Percentiles rank a stretch among this genome's conserved stretches.
Evolutionary conservation across 2,329 filamentous ascomycete genomes (phyloP).

Genomic region (Huntiella omanensis): DNA sequence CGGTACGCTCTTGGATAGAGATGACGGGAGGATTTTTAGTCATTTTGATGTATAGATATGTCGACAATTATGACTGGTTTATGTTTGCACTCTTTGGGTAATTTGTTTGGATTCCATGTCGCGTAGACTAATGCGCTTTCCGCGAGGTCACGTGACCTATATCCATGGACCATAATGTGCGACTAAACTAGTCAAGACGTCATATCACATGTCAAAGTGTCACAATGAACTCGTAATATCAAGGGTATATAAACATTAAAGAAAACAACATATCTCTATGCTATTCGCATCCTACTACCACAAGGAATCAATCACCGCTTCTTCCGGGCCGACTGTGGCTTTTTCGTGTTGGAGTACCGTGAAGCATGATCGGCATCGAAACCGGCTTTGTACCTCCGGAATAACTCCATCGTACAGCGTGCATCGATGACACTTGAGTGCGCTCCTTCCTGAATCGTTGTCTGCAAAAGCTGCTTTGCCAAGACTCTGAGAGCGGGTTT

Average conservation of each 20-base stretch:
- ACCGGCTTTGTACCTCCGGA: conserved; percentile 59
- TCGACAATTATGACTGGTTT: not conserved
- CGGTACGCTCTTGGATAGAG: conserved; percentile 17
- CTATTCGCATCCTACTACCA: too few relatives aligned
- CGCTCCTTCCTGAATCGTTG: conserved; percentile 43
- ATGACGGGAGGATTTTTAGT: conserved; percentile 27
- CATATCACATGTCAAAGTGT: not conserved
- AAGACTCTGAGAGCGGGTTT: conserved; percentile 48
- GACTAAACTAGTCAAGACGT: not conserved
- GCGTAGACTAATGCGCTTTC: not conserved
- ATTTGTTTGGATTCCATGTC: too few relatives aligned
- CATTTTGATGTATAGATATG: not conserved
- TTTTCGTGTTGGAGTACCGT: conserved; percentile 27
- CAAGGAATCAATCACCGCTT: not conserved
- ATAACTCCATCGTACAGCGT: conserved; percentile 74
- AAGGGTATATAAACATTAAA: too few relatives aligned
- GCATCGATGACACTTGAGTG: conserved; percentile 65
- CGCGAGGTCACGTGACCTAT: conserved; percentile 1
- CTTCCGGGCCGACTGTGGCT: not conserved
- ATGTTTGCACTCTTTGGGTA: not conserved
- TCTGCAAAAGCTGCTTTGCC: conserved; percentile 34
- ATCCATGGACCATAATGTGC: not conserved
- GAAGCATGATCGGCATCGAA: conserved; percentile 70
- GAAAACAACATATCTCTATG: too few relatives aligned
- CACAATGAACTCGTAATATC: too few relatives aligned